Percentiles rank a stretch among this genome's conserved stretches.
Conservation (phyloP, 768 basidiomycete species). For the Xerocomellus dryophilus region DNA sequence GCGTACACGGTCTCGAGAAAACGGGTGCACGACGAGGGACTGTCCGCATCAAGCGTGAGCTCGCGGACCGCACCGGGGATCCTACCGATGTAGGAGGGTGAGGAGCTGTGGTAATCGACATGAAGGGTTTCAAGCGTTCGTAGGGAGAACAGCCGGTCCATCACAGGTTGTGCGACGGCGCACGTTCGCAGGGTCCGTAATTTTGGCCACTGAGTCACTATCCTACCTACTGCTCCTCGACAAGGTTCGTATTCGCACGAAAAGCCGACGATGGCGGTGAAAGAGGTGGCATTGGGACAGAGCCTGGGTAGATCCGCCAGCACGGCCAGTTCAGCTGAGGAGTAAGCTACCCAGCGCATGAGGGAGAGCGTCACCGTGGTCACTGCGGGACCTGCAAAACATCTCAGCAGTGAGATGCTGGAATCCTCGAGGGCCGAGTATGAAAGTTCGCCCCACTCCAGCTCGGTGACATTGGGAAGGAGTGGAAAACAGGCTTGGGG, state of each 20-base stretch:
- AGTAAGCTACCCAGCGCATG: conserved; percentile 9
- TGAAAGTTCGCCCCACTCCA: conserved; percentile 17
- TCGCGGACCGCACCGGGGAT: conserved; percentile 14
- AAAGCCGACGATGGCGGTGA: conserved; percentile 6
- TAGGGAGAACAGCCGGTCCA: conserved; percentile 8
- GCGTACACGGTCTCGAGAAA: conserved; percentile 13
- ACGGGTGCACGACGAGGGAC: conserved; percentile 1
- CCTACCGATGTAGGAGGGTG: conserved; percentile 9
- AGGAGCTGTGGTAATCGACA: conserved; percentile 9
- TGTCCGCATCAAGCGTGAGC: conserved; percentile 6
- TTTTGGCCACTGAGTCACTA: conserved; percentile 16
- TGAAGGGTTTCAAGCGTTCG: conserved; percentile 8
- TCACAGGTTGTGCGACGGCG: conserved; percentile 10
- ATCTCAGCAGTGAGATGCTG: conserved; percentile 12
- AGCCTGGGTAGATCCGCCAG: conserved; percentile 13
- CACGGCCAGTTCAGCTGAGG: conserved; percentile 10
- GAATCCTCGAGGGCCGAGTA: conserved; percentile 2
- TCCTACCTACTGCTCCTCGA: conserved; percentile 9
- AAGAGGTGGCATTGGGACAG: conserved; percentile 23
- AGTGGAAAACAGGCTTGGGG: conserved; percentile 16
- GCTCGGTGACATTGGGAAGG: conserved; percentile 18
- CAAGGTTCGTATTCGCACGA: conserved; percentile 10
- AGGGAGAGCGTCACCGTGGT: conserved; percentile 14
- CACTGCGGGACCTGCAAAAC: conserved; percentile 11
- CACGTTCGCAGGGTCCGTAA: conserved; percentile 11